Percentiles rank a stretch among this genome's conserved stretches.
phyloP scores from a whole-genome alignment of 1,284 basidiomycete genomes.

The Ganoderma meredithae region DNA sequence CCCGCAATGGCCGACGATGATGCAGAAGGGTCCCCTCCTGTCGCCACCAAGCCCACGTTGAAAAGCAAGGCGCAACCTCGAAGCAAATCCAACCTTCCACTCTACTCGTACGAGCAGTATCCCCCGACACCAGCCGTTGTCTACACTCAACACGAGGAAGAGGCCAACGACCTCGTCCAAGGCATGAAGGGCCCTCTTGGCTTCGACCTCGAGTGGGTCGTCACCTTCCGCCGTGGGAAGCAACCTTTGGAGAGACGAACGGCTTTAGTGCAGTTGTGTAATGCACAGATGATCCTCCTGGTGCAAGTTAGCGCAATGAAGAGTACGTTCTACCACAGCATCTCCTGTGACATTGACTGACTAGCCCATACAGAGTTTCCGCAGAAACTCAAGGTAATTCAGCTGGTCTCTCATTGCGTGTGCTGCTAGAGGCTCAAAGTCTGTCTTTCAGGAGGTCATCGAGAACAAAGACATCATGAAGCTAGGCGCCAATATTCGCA shows the following conservation, averaged over 20 bases:
- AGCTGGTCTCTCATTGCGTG: too few relatives aligned
- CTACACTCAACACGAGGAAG: conserved; percentile 50
- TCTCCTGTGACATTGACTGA: conserved; percentile 1
- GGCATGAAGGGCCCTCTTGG: conserved; percentile 56
- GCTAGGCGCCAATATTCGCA: conserved; percentile 66
- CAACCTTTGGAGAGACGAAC: conserved; percentile 45
- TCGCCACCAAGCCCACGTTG: background rate
- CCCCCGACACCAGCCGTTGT: conserved; percentile 46
- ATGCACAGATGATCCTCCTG: conserved; percentile 55
- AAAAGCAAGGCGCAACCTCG: background rate
- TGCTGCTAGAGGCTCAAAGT: background rate
- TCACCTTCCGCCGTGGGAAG: conserved; percentile 43
- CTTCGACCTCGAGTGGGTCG: conserved; percentile 70
- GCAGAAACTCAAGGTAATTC: conserved; percentile 48
- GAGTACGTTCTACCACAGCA: conserved; percentile 44
- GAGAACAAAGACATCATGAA: conserved; percentile 57
- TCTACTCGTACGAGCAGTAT: conserved; percentile 53
- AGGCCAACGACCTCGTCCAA: conserved; percentile 51
- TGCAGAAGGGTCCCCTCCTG: background rate
- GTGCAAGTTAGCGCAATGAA: conserved; percentile 64
- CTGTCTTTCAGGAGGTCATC: conserved; percentile 50
- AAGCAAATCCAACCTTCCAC: conserved; percentile 32
- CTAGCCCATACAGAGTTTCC: conserved; percentile 48
- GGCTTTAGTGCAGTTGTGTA: conserved; percentile 63
- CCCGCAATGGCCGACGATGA: background rate